Evolutionary conservation across 805 yeast species (phyloP), one percentile per base, ranked within the genome.

Genomic region (Candida nemodendra): DNA sequence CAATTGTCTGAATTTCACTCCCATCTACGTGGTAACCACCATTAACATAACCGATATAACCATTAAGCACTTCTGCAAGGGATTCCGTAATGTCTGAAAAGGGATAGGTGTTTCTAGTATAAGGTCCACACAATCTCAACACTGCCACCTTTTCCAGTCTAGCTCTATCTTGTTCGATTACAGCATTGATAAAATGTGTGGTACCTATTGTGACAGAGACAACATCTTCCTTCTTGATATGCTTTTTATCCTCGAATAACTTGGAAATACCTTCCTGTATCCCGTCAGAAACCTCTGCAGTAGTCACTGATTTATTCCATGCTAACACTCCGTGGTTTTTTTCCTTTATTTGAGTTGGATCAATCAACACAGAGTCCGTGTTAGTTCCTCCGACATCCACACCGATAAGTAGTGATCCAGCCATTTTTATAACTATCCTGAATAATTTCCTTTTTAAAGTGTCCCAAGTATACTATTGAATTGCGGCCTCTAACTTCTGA

Each of bases 321-420:
- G 69, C 56, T 11, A 70, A 26, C 2, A 71, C 68, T 0, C 71
- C 68, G 33, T 61, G 53, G 23, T 47, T 38, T 1, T 45, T 42
- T 9, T 47, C 31, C 18, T 38, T 26, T n/a, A 59, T 39, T 7
- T 36, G 28, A 5, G 56, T 31, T 1, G 76, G 71, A 36, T 71
- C 69, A 6, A 72, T 40, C 17, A 72, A 50, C 22, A 72, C 77
- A 16, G 71, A 61, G 50, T 72, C 77, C 1, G 76, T 69, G 56
- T 71, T 71, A 25, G 77, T 72, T 12, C 77, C 77, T 17, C 78
- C 78, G 29, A 72, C 76, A 49, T 72, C 78, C 14, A 72, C 68
- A 17, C 77, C 78, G 24, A 72, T 63, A 7, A 67, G 30, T 36
- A 41, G 23, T 7, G 38, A 34, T 3, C 27, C 13, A 18, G 15